Base-by-base conservation (phyloP, 2,329 filamentous ascomycete species). In the Aciculosporium take region DNA sequence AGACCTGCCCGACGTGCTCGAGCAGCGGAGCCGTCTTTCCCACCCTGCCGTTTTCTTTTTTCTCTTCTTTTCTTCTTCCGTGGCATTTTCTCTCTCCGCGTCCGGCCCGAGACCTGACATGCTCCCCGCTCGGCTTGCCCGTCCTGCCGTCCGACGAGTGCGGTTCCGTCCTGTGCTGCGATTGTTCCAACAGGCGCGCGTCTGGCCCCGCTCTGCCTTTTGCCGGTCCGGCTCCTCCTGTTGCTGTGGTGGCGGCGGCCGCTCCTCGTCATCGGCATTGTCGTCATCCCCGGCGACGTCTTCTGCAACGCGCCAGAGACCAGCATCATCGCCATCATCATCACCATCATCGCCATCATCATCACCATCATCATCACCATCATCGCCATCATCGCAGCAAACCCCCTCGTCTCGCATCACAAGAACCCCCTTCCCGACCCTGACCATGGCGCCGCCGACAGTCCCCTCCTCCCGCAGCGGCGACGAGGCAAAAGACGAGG, bases 141-240 rank as follows among this genome's bases (percentile, higher is more conserved):
- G 29, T 21, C 25, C 3, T 17, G 20, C 37, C 40, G 10, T 31
- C 37, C n/a, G 25, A 18, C n/a, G 25, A 18, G 41, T 34, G 28
- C 33, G 27, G 28, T 27, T 21, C 38, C 32, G 32, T n/a, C n/a
- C n/a, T n/a, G n/a, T n/a, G n/a, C n/a, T n/a, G n/a, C n/a, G n/a
- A n/a, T n/a, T n/a, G n/a, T 28, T 33, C 30, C 44, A 31, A n/a
- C 20, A 15, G 33, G 18, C 33, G 20, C 33, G 33, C 21, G n/a
- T 32, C 34, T 34, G 36, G n/a, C n/a, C n/a, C n/a, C n/a, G n/a
- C n/a, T n/a, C n/a, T n/a, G n/a, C n/a, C n/a, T n/a, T n/a, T n/a
- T n/a, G n/a, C n/a, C n/a, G n/a, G n/a, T n/a, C 30, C 27, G 43
- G 37, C 39, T 37, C 34, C 34, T 43, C 43, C 38, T 43, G 40